Evolutionary conservation across 306 rosid genomes (phyloP), one percentile per base, ranked within the genome.

Genomic region (Vigna angularis): DNA sequence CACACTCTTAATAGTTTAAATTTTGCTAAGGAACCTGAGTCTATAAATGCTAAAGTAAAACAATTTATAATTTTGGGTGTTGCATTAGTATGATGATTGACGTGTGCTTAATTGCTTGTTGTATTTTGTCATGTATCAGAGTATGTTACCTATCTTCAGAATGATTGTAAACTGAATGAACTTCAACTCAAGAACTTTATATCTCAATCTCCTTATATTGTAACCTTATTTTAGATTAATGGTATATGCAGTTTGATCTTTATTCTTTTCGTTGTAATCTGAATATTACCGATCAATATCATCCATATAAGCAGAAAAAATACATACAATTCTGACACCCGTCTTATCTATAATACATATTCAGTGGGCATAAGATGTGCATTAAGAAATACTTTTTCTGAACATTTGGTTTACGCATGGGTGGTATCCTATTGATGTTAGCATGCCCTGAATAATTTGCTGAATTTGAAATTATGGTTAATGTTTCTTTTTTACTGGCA

Each of bases 31-130:
- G 81, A 30, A 49, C 53, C 47, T 68, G 34, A 52, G 24, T 53
- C 56, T 6, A 22, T 83, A 49, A 34, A 38, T 1, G 62, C 42
- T 79, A 40, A 50, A 61, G 36, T 56, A 76, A 56, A 55, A 42
- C 13, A 68, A 73, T 51, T 66, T 57, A 59, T 61, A 18, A 64
- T 69, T 69, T 50, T 69, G 40, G 22, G 51, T 61, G 45, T 69
- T n/a, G 20, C 68, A 30, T 22, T 59, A 79, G 57, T 63, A 18
- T 53, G 64, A 69, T 83, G 76, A 65, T 44, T 55, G 36, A 14
- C 13, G 18, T 56, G 48, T 56, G 45, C 44, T 16, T 13, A 59
- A 14, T 28, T 68, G 78, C 15, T 3, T 61, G 45, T 22, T 78
- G 62, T 20, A 57, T 24, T 24, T 62, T 12, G 22, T 38, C 14